Evolutionary conservation across 2,329 filamentous ascomycete species (phyloP), one percentile per base, ranked within the genome.

Genomic region (Microdochium nivale): DNA sequence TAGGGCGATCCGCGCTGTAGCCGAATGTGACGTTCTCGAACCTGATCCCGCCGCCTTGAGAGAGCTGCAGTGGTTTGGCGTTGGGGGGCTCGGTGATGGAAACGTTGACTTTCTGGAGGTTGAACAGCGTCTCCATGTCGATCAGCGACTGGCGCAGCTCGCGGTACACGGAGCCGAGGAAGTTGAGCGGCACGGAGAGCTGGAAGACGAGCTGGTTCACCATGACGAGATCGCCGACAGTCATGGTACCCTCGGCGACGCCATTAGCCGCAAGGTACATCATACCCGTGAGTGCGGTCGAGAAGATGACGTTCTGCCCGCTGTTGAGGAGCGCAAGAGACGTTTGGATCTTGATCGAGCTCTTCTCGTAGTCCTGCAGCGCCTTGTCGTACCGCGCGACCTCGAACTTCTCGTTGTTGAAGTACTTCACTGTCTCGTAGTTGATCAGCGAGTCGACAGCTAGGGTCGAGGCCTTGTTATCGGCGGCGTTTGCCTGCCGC

Each of bases 141-240:
- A 99, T 77, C 46, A 99, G 77, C 23, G 90, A 96, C 71, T 99
- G 94, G 52, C 94, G 81, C 51, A 99, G 79, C 71, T 99, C 94
- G 60, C 94, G 87, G 67, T 99, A 99, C 13, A 99, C 92, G 14
- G 90, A 95, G n/a, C 94, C 94, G 3, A 99, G 76, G 69, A 99
- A 99, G 75, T 99, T 99, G 54, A 99, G 79, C 0, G 94, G 94
- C 3, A 99, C 90, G 0, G 90, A 96, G 5, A 99, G 84, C 70
- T 99, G 94, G 71, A 99, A 99, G 53, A 99, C 91, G 19, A 99
- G 84, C 74, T 97, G 94, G 68, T 99, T 99, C 59, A 99, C 90
- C 89, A 99, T 95, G 65, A 99, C 94, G 30, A 99, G 77, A 65
- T 99, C 95, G 53, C 94, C 94, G 14, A 99, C 91, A 0, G 92